phyloP scores from a whole-genome alignment of 1,139 yeast genomes.

The Yamadazyma sp. region DNA sequence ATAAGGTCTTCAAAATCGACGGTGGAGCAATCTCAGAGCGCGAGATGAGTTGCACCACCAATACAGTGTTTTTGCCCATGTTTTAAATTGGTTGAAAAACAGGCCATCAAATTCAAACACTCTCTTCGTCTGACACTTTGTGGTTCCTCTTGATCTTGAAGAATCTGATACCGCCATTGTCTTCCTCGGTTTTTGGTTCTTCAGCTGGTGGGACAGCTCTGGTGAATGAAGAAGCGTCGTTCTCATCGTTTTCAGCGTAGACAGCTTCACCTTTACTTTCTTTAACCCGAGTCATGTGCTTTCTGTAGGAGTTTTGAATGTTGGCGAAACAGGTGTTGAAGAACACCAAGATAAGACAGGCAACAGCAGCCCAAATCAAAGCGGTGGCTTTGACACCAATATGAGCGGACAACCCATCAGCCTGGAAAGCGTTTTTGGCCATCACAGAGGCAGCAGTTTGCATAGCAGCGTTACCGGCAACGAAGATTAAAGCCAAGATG shows the following conservation, averaged over 20 bases:
- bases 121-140: slow-evolving; percentile 59
- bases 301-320: slow-evolving; percentile 46
- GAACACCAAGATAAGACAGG: slow-evolving; percentile 50
- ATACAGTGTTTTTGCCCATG: no score
- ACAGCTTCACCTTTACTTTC: slow-evolving; percentile 18
- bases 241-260: slow-evolving; percentile 18
- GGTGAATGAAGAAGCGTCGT: slow-evolving; percentile 49
- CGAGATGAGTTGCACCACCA: no score
- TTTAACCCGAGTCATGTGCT: slow-evolving; percentile 40
- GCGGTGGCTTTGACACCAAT: slow-evolving; percentile 63
- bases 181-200: slow-evolving; percentile 35
- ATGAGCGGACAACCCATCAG: slow-evolving; percentile 40
- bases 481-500: slow-evolving; percentile 52
- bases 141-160: slow-evolving; percentile 74
- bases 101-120: slow-evolving; percentile 47
- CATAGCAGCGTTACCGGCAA: slow-evolving; percentile 59
- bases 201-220: slow-evolving; percentile 34
- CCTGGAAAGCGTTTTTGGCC: slow-evolving; percentile 63
- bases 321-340: slow-evolving; percentile 56
- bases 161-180: slow-evolving; percentile 68
- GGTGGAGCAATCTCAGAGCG: no score
- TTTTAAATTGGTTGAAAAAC: no score
- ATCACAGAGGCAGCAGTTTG: slow-evolving; percentile 68
- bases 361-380: slow-evolving; percentile 70
- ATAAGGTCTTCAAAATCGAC: no score